These are phyloP conservation scores for Dalbergia cultrata DNA, from an alignment of 306 rosid species.

Conservation along the genomic window DNA sequence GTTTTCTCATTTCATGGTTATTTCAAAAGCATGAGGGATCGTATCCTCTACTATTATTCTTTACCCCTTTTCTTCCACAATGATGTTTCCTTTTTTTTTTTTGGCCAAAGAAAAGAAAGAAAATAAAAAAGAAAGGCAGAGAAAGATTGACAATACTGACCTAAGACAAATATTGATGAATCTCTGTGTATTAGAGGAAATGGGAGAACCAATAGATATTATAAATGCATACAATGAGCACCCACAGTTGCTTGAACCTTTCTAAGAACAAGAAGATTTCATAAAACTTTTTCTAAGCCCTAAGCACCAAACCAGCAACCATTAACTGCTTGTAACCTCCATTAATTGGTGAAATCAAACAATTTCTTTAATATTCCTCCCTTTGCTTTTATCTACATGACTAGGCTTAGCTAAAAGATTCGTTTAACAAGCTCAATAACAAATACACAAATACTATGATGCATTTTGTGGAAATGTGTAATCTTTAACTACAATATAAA, in stretches of 20 bases:
- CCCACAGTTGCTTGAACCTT: conserved; percentile 90
- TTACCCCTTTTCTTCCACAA: neutral
- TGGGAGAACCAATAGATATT: conserved; percentile 98
- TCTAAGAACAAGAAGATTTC: conserved; percentile 83
- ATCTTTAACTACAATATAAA: conserved; percentile 42
- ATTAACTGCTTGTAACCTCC: conserved; percentile 83
- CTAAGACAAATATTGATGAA: conserved; percentile 97
- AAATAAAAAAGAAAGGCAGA: too few relatives aligned
- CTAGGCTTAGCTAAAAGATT: conserved; percentile 43
- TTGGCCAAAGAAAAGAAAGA: neutral
- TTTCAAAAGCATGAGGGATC: neutral
- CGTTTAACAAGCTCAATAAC: conserved; percentile 17
- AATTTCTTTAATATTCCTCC: conserved; percentile 81
- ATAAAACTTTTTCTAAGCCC: conserved; percentile 86
- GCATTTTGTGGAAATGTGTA: conserved; percentile 16
- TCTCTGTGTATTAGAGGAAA: conserved; percentile 89
- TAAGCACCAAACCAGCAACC: conserved; percentile 99
- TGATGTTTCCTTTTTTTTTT: neutral
- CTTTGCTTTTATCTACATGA: conserved; percentile 71
- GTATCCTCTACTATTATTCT: neutral
- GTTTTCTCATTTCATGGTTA: neutral
- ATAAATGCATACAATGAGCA: conserved; percentile 82
- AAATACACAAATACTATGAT: neutral
- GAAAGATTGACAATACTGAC: conserved; percentile 52
- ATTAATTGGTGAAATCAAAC: conserved; percentile 87